A percentile compares a stretch with the other conserved stretches of the same genome.
phyloP scores from a whole-genome alignment of 371 early-diverging fungal species.

The Rhizomucor miehei region DNA sequence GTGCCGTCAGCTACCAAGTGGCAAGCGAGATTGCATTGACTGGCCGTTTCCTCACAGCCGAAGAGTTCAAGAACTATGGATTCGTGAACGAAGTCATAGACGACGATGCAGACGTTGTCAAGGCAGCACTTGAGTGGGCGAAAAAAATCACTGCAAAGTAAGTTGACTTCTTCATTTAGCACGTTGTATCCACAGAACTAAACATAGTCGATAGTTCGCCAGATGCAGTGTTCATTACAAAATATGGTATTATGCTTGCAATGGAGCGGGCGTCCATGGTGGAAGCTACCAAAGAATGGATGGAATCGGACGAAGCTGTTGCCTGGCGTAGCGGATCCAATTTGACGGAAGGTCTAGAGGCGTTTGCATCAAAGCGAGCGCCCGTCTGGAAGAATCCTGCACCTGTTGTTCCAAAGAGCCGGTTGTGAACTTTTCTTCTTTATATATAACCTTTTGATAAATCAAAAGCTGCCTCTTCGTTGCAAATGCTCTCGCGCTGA shows the following conservation, averaged over 20 bases:
- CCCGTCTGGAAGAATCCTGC: slow-evolving; percentile 39
- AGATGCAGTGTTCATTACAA: slow-evolving; percentile 44
- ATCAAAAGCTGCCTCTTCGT: slow-evolving; percentile 20
- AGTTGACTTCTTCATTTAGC: slow-evolving; percentile 5
- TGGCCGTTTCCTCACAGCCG: slow-evolving; percentile 41
- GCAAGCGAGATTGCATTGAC: slow-evolving; percentile 46
- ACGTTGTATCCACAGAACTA: background rate
- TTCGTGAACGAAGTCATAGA: slow-evolving; percentile 46
- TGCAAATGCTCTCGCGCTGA: slow-evolving; percentile 20
- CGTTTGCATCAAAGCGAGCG: slow-evolving; percentile 36
- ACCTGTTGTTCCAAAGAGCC: slow-evolving; percentile 16
- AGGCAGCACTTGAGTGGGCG: slow-evolving; percentile 34
- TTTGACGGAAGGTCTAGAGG: slow-evolving; percentile 36
- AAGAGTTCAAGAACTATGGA: slow-evolving; percentile 43
- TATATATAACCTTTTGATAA: background rate
- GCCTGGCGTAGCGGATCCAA: slow-evolving; percentile 38
- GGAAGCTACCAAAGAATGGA: slow-evolving; percentile 34
- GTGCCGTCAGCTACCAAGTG: slow-evolving; percentile 42
- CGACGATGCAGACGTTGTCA: slow-evolving; percentile 29
- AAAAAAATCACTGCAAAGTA: slow-evolving; percentile 40
- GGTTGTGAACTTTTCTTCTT: slow-evolving; percentile 13
- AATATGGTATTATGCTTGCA: slow-evolving; percentile 39
- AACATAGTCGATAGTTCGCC: slow-evolving; percentile 26
- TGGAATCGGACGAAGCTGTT: slow-evolving; percentile 33
- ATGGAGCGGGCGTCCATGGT: slow-evolving; percentile 37